Base-by-base conservation (phyloP, 2,329 filamentous ascomycete genomes). In the Botrytis cinerea region DNA sequence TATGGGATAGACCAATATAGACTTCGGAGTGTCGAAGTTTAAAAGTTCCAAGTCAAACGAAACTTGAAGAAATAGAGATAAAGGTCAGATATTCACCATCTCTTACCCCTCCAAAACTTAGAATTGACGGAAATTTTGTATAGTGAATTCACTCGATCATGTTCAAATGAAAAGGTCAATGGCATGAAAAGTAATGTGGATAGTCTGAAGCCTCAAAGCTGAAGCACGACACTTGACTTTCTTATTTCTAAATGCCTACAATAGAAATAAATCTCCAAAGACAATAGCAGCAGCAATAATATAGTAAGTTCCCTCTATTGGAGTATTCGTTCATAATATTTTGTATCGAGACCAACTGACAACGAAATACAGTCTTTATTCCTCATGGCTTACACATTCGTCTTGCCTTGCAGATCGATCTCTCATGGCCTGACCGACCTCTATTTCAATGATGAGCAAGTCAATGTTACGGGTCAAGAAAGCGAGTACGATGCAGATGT, bases 401-500 rank as follows among this genome's bases (percentile, higher is more conserved):
- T 48, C 14, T 69, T 32, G 35, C 66, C 48, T 45, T 45, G 9
- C 48, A 69, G 38, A 59, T 25, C 38, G 18, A 7, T 45, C 51
- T 32, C 38, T 18, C n/a, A 9, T 43, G 48, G 48, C 18, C 38
- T n/a, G 45, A 43, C n/a, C 16, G 20, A 57, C 1, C 28, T 43
- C 48, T 20, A 57, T 28, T 43, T 40, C 48, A 6, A 57, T 43
- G 16, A 69, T 57, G 35, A 69, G n/a, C 66, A 57, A 69, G 35
- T 12, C 18, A 6, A 32, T 0, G 5, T 54, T 38, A 28, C 12
- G 1, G 18, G 22, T 10, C 48, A 57, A 6, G n/a, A 57, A 45
- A 57, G 38, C 48, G 48, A 57, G n/a, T 69, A 69, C 18, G 66
- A 69, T 6, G 48, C n/a, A 22, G 48, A 45, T 69, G n/a, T 45